Evolutionary conservation across 176 grass and related monocot species (phyloP).

Genomic region (Poa pratensis): DNA sequence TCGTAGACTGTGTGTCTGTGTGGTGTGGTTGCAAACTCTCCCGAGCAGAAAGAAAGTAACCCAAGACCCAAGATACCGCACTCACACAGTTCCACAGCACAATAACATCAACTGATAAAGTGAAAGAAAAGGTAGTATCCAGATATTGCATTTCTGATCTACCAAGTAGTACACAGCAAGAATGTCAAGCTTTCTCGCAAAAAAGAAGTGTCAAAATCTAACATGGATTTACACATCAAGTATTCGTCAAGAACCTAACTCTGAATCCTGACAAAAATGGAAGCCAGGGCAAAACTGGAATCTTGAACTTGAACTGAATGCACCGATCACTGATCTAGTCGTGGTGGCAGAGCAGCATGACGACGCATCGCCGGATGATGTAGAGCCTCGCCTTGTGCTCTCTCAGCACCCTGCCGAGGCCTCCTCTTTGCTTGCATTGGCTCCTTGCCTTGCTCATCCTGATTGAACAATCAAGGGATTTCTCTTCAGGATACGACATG

Average conservation of each 20-base stretch:
- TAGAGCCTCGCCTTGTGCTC: slow-evolving; percentile 63
- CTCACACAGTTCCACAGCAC: neutral
- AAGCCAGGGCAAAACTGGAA: slow-evolving; percentile 24
- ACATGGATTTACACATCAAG: slow-evolving; percentile 21
- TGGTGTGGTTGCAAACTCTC: neutral
- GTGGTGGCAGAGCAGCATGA: slow-evolving; percentile 55
- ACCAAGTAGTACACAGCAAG: slow-evolving; percentile 15
- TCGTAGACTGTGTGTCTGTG: neutral
- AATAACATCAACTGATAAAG: neutral
- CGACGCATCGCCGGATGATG: slow-evolving; percentile 58
- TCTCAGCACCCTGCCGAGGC: slow-evolving; percentile 44
- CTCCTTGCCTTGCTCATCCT: slow-evolving; percentile 38
- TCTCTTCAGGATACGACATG: slow-evolving; percentile 17
- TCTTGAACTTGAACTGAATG: neutral
- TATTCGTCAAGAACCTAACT: slow-evolving; percentile 8
- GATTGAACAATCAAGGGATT: neutral
- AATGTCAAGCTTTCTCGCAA: slow-evolving; percentile 13
- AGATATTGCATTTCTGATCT: slow-evolving; percentile 33
- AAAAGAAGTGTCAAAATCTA: neutral
- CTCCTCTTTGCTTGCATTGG: slow-evolving; percentile 35
- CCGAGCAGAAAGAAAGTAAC: neutral
- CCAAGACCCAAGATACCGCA: neutral
- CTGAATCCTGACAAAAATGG: slow-evolving; percentile 15
- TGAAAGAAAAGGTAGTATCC: neutral
- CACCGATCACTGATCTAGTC: slow-evolving; percentile 34